Conservation (phyloP, 2,329 filamentous ascomycete species). For the Teratosphaeria nubilosa region DNA sequence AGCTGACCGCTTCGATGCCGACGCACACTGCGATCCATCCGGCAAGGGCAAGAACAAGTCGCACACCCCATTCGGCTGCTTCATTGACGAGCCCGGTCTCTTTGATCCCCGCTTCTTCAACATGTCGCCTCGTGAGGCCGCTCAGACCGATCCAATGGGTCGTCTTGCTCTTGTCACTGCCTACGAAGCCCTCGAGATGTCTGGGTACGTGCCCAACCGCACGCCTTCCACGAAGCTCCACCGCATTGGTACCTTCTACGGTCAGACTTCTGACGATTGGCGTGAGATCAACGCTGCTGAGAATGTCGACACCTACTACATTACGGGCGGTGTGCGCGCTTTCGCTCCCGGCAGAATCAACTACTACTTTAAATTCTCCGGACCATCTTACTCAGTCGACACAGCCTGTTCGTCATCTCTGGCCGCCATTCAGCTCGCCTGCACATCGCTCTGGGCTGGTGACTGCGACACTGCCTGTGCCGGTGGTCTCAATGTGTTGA, state of each 20-base stretch:
- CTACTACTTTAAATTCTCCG: conserved; percentile 68
- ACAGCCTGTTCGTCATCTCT: conserved; percentile 71
- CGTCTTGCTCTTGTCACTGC: conserved; percentile 65
- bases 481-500: conserved; percentile 68
- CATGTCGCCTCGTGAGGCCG: conserved; percentile 72
- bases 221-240: conserved; percentile 56
- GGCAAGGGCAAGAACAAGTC: conserved; percentile 67
- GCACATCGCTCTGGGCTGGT: conserved; percentile 61
- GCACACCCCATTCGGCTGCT: conserved; percentile 67
- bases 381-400: conserved; percentile 62
- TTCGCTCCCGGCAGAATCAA: conserved; percentile 58
- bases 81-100: conserved; percentile 62
- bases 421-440: conserved; percentile 61
- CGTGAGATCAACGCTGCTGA: conserved; percentile 64
- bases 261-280: conserved; percentile 67
- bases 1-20: conserved; percentile 61
- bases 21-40: conserved; percentile 59
- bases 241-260: conserved; percentile 63
- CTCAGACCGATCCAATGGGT: conserved; percentile 73
- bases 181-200: conserved; percentile 74
- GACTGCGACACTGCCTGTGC: conserved; percentile 75
- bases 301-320: conserved; percentile 61
- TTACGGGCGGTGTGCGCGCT: conserved; percentile 52
- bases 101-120: conserved; percentile 83
- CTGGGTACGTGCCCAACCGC: conserved; percentile 63